These are phyloP conservation scores for Leishmania mexicana DNA, from an alignment of 208 protist genomes.

Conservation along the genomic window DNA sequence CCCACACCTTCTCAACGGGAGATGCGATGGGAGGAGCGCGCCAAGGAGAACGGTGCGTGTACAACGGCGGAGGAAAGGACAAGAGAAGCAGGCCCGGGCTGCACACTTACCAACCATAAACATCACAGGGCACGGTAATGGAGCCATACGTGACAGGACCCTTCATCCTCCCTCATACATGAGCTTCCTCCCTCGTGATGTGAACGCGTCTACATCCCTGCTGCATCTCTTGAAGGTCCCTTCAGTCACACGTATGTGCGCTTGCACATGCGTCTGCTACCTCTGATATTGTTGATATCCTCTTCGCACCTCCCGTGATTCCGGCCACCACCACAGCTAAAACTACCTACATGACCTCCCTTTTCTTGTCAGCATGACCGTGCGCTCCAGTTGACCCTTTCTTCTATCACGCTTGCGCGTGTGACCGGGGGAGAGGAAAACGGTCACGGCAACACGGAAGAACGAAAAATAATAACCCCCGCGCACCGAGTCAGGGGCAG, in stretches of 20 bases:
- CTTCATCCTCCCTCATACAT: not conserved
- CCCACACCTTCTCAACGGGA: not conserved
- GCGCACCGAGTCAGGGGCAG: not conserved
- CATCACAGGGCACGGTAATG: not conserved
- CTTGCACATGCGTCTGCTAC: no score
- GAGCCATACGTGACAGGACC: not conserved
- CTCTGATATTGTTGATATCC: not conserved
- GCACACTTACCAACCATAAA: not conserved
- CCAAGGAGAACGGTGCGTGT: not conserved
- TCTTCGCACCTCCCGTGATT: not conserved
- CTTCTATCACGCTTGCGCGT: not conserved
- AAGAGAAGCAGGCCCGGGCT: not conserved
- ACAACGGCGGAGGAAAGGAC: not conserved
- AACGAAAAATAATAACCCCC: not conserved
- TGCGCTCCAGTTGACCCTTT: not conserved
- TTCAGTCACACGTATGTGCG: not conserved
- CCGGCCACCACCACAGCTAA: not conserved
- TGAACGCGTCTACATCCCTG: not conserved
- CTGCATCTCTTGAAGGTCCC: not conserved
- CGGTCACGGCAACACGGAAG: not conserved
- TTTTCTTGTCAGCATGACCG: not conserved
- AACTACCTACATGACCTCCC: not conserved
- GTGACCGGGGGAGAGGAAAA: not conserved
- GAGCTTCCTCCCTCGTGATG: not conserved
- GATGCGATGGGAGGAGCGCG: not conserved